Evolutionary conservation across 306 rosid species (phyloP), one percentile per base, ranked within the genome.

Genomic region (Abrus precatorius): DNA sequence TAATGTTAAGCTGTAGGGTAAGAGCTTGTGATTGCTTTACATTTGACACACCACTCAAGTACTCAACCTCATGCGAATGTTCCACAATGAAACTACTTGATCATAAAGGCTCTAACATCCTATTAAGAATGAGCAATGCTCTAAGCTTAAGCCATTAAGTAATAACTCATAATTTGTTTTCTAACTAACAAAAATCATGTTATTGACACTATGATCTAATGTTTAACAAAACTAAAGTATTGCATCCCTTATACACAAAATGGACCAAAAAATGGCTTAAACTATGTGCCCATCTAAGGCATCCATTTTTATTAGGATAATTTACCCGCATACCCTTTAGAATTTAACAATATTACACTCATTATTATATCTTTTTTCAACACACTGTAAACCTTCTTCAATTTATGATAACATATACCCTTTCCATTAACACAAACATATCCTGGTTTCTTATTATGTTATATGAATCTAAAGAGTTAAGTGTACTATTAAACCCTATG

Each of bases 121-220:
- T 41, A 30, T 29, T 43, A 41, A 6, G 11, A 36, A 66, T 28
- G 47, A 65, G 41, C 71, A 14, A 52, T 14, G 34, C 48, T 36
- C 3, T 9, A 65, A 40, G 2, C 71, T 20, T 9, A 43, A 43
- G 34, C 5, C 30, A 8, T 66, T 43, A 36, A 7, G 38, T 59
- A 11, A 32, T 59, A 59, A 59, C 40, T 28, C 11, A 8, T 29
- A 13, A 36, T 63, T 7, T 29, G 54, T 43, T 44, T 67, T 9
- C 44, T 43, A 6, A 2, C 49, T 47, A 69, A 29, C 59, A 69
- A 9, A 69, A 74, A 50, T 20, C 30, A 38, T 11, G 20, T 40
- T 14, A 77, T 28, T 65, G 43, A 65, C 50, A 64, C 53, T 48
- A 60, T 60, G 59, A 64, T 36, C 7, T 41, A 14, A 20, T 52